Conservation (phyloP, 2,329 filamentous ascomycete species). For the Raffaelea ambrosiae region DNA sequence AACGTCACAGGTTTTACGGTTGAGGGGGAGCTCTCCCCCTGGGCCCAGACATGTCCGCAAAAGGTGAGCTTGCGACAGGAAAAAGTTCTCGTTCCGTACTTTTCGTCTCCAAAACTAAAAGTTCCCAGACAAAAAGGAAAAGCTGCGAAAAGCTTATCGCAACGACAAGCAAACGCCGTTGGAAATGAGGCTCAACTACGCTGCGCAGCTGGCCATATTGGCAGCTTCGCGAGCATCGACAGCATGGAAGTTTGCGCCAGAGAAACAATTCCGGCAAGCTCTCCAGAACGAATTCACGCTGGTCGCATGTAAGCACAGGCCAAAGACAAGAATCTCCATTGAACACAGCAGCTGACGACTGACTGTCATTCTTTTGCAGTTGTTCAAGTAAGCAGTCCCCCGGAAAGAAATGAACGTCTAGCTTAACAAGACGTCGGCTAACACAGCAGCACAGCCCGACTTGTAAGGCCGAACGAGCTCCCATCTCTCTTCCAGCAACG, state of each 20-base stretch:
- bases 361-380: conserved; percentile 2
- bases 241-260: conserved; percentile 16
- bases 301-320: conserved; percentile 21
- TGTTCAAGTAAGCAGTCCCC: conserved; percentile 7
- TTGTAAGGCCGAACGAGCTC: conserved; percentile 7
- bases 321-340: background rate
- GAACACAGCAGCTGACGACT: background rate
- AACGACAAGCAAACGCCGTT: too few species aligned
- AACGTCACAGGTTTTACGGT: too few species aligned
- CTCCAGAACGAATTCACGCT: conserved; percentile 16
- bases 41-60: too few species aligned
- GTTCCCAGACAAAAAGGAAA: too few species aligned
- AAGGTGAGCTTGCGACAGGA: too few species aligned
- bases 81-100: too few species aligned
- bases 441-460: conserved; percentile 3
- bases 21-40: too few species aligned
- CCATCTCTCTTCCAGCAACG: background rate
- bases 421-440: too few species aligned
- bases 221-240: background rate
- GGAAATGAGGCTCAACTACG: too few species aligned
- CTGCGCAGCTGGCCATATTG: background rate
- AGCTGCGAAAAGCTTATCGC: too few species aligned
- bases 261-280: conserved; percentile 4
- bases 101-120: too few species aligned
- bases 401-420: too few species aligned